Evolutionary conservation across 75 land plant species (phyloP).

Genomic region (Pinus taeda): DNA sequence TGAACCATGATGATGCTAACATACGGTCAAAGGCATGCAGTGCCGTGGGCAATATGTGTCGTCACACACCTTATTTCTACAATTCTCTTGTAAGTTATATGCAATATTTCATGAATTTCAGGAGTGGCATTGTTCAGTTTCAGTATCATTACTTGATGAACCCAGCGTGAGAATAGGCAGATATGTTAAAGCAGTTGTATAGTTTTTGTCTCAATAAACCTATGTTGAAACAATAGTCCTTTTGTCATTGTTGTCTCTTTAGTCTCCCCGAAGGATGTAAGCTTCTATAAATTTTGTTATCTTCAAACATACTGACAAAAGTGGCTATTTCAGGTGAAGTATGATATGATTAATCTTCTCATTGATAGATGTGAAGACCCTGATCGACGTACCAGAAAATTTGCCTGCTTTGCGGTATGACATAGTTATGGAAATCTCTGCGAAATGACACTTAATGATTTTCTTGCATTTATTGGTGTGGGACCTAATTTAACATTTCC

Average conservation of each 20-base stretch:
- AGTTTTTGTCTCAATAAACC: not conserved
- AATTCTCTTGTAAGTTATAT: constrained; percentile 55
- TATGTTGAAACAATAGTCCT: not conserved
- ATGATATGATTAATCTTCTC: constrained; percentile 70
- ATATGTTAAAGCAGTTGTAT: not conserved
- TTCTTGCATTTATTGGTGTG: not conserved
- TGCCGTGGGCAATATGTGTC: constrained; percentile 97
- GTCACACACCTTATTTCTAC: constrained; percentile 88
- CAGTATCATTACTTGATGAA: no score
- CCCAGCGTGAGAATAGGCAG: no score
- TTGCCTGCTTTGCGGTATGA: constrained; percentile 97
- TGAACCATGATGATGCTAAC: constrained; percentile 75
- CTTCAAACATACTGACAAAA: not conserved
- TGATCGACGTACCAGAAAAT: constrained; percentile 88
- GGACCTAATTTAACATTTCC: not conserved
- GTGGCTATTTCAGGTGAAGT: constrained; percentile 49
- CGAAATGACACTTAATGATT: not conserved
- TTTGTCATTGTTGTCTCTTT: not conserved
- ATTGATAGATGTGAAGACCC: constrained; percentile 96
- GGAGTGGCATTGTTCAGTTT: no score
- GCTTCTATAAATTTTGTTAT: not conserved
- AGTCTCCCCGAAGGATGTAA: not conserved
- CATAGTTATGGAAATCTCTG: not conserved
- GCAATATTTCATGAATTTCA: constrained; percentile 2
- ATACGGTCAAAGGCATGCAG: constrained; percentile 95